Base-by-base conservation (phyloP, 164 flowering plant genomes). In the Sextonia rubra region DNA sequence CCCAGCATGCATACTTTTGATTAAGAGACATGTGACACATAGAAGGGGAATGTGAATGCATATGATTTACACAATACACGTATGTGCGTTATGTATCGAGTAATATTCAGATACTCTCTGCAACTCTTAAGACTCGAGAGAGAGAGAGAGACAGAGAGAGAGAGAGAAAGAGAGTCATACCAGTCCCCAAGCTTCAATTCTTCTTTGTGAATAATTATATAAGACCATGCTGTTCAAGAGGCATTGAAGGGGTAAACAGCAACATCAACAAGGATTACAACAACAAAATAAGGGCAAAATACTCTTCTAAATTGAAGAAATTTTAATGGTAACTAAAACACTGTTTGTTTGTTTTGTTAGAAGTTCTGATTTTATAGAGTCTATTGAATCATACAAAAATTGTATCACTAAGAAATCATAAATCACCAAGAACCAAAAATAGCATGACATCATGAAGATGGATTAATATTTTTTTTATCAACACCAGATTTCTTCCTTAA, bases 161-260 rank as follows among this genome's bases (percentile, higher is more conserved):
- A 56, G 20, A 66, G 47, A 5, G 66, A 49, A 25, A 66, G 30
- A 64, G 47, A 68, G 71, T 82, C 87, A 60, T 87, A 95, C 99
- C 64, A 95, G 94, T 79, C 89, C 98, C 98, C 97, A 93, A 52
- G 90, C 94, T 80, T 90, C 92, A 60, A 89, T 77, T 65, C 79
- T 78, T 77, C 82, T 76, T 60, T 71, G 72, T 52, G 83, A 74
- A 48, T 73, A 64, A 60, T 77, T 80, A 52, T 66, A 67, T 71
- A 91, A 75, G 25, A 87, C 69, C 76, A 71, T 84, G 62, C 98
- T 95, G 93, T 74, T 69, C 60, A 71, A 18, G 15, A 66, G 22
- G 1, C 30, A 37, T 52, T 47, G 9, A 56, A 66, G 23, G 37
- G 60, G 47, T 20, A 25, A 37, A 52, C 58, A 18, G 20, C 58